Evolutionary conservation across 768 basidiomycete genomes (phyloP).

Genomic region (Terana coerulea): DNA sequence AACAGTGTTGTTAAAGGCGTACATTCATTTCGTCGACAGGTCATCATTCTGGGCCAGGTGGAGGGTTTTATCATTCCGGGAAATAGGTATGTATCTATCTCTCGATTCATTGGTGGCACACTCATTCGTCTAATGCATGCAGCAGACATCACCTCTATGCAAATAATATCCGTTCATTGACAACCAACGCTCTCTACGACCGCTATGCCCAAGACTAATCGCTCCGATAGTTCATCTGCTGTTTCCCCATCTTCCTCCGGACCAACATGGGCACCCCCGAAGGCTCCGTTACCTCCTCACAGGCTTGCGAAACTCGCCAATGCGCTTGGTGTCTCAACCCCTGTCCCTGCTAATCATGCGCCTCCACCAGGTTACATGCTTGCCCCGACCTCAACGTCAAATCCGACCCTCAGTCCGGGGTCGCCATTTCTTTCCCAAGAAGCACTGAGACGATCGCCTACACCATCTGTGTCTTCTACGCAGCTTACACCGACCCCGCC

Average conservation of each 20-base stretch:
- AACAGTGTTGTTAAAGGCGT: not conserved
- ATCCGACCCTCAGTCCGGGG: slow-evolving; percentile 13
- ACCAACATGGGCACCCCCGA: slow-evolving; percentile 59
- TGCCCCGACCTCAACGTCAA: slow-evolving; percentile 14
- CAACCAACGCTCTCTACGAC: slow-evolving; percentile 17
- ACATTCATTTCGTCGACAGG: not conserved
- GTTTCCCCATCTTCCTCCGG: slow-evolving; percentile 14
- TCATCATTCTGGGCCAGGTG: not conserved
- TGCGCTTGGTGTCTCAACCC: slow-evolving; percentile 77
- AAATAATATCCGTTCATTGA: slow-evolving; percentile 6
- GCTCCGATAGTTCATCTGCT: slow-evolving; percentile 15
- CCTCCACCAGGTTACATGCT: slow-evolving; percentile 6
- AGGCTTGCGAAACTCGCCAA: slow-evolving; percentile 81
- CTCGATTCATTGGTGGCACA: not conserved
- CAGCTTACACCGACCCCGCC: slow-evolving; percentile 25
- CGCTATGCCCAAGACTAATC: slow-evolving; percentile 22
- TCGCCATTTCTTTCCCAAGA: slow-evolving; percentile 32
- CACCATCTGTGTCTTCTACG: slow-evolving; percentile 35
- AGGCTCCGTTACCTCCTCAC: slow-evolving; percentile 68
- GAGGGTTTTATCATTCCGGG: not conserved
- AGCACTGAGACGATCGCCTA: slow-evolving; percentile 41
- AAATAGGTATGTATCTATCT: not conserved
- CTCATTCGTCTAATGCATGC: not conserved
- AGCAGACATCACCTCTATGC: not conserved
- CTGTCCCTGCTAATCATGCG: slow-evolving; percentile 45